phyloP scores from a whole-genome alignment of 345 rosid species.

The Acer negundo region DNA sequence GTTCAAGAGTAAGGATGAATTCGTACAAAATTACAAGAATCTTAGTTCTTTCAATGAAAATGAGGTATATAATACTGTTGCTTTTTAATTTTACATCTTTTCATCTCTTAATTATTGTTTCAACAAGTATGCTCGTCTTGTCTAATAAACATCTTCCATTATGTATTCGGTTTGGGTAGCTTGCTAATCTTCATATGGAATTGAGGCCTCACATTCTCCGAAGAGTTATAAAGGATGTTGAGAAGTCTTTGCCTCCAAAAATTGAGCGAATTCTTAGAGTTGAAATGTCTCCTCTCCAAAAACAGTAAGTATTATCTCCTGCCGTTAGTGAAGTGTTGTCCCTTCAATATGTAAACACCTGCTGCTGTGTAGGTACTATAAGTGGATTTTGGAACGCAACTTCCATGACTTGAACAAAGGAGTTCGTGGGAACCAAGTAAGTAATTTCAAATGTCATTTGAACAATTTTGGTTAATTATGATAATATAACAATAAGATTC shows the following conservation, averaged over 20 bases:
- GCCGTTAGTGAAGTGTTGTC: conserved; percentile 3
- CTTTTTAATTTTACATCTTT: conserved; percentile 11
- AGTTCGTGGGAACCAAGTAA: conserved; percentile 99
- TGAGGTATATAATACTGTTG: conserved; percentile 55
- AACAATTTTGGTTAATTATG: conserved; percentile 1
- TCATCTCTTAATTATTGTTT: conserved; percentile 6
- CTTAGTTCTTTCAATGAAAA: conserved; percentile 94
- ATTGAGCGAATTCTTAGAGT: conserved; percentile 98
- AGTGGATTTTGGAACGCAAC: conserved; percentile 99
- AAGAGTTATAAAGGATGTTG: conserved; percentile 98
- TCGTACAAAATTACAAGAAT: conserved; percentile 95
- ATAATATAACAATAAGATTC: neutral
- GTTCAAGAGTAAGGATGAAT: conserved; percentile 92
- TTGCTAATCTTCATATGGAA: conserved; percentile 95
- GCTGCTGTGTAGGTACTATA: conserved; percentile 72
- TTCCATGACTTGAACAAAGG: conserved; percentile 98
- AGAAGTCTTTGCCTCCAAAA: conserved; percentile 98
- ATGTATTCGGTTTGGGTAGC: conserved; percentile 48
- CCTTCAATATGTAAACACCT: neutral
- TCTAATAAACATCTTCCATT: neutral
- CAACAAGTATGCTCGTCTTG: neutral
- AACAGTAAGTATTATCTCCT: conserved; percentile 61
- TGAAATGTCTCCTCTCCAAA: conserved; percentile 99
- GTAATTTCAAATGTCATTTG: conserved; percentile 27
- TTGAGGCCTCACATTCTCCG: conserved; percentile 97